phyloP scores from a whole-genome alignment of 257 asterid genomes.

The Solanum corneliomulleri region DNA sequence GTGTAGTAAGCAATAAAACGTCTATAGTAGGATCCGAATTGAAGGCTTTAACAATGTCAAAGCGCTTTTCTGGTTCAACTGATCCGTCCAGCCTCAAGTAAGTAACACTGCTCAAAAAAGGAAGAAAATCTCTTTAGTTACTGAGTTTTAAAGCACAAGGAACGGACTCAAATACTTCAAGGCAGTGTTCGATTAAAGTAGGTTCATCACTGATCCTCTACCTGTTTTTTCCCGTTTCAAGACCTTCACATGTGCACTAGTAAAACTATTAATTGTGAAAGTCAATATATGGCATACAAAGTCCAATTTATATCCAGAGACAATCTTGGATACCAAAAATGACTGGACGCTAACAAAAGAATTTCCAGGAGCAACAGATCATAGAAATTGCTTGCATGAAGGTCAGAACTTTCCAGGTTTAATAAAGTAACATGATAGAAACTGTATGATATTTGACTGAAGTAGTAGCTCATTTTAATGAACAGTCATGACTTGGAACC shows the following conservation, averaged over 20 bases:
- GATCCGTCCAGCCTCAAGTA: slow-evolving; percentile 98
- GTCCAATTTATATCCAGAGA: neutral
- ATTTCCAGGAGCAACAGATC: neutral
- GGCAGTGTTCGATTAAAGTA: neutral
- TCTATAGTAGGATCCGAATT: slow-evolving; percentile 99
- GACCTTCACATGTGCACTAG: neutral
- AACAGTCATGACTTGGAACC: neutral
- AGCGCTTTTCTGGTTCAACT: slow-evolving; percentile 85
- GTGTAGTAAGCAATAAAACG: slow-evolving; percentile 89
- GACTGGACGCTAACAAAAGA: neutral
- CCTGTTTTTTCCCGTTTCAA: neutral
- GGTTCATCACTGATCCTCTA: neutral
- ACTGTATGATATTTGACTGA: neutral
- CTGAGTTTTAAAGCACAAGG: neutral
- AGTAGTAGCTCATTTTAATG: neutral
- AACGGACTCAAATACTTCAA: neutral
- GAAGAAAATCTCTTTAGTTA: neutral
- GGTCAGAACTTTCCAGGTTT: neutral
- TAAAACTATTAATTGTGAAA: neutral
- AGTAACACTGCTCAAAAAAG: slow-evolving; percentile 51
- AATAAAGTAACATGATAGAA: neutral
- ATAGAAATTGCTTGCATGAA: neutral
- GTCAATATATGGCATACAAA: neutral
- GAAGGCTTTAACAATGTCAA: slow-evolving; percentile 95
- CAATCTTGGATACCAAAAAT: neutral